These are phyloP conservation scores for Hyphopichia fennica DNA, from an alignment of 1,139 yeast species.

Conservation along the genomic window DNA sequence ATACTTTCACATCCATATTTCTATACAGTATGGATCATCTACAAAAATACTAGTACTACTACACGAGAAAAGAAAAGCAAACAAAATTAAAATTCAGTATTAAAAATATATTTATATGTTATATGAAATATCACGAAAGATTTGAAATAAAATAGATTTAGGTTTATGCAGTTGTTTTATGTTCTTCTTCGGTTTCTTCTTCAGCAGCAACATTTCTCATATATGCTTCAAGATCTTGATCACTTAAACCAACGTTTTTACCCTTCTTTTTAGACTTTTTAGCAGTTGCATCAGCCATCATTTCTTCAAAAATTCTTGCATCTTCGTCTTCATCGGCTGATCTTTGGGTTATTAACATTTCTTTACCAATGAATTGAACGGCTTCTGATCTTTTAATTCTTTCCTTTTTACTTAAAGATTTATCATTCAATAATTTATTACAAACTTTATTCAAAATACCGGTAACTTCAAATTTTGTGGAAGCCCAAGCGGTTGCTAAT, in stretches of 20 bases:
- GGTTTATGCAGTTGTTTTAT: too few species aligned
- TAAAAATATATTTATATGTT: too few species aligned
- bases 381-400: constrained; percentile 62
- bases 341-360: constrained; percentile 56
- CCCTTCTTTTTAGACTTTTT: constrained; percentile 40
- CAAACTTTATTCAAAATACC: constrained; percentile 68
- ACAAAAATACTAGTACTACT: too few species aligned
- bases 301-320: constrained; percentile 71
- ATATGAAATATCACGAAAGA: too few species aligned
- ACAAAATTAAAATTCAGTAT: too few species aligned
- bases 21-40: too few species aligned
- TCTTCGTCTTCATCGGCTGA: constrained; percentile 73
- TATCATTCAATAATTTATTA: constrained; percentile 58
- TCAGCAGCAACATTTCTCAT: constrained; percentile 20
- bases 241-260: constrained; percentile 11
- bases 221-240: constrained; percentile 21
- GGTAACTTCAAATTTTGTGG: constrained; percentile 72
- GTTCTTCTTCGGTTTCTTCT: constrained; percentile 1
- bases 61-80: too few species aligned
- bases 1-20: too few species aligned
- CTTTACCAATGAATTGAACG: constrained; percentile 55
- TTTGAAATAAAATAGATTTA: too few species aligned
- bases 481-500: constrained; percentile 77
- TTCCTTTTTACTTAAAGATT: constrained; percentile 48
- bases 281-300: constrained; percentile 67